Conservation (phyloP, 176 grass and related monocot genomes). For the Avena insularis region DNA sequence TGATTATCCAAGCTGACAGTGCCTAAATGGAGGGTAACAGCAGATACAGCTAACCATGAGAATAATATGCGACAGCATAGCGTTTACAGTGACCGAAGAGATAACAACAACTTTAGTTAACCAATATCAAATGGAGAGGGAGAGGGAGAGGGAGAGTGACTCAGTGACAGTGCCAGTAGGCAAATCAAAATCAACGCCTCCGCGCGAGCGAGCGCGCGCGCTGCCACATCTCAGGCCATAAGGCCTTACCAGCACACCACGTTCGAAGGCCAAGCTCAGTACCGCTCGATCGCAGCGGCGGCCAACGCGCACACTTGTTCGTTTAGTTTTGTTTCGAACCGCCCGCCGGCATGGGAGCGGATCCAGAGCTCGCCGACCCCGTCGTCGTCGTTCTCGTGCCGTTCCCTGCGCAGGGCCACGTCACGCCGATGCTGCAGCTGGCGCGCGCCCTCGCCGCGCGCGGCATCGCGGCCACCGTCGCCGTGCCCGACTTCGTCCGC, state of each 20-base stretch:
- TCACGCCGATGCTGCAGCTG: constrained; percentile 90
- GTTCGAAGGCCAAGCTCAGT: constrained; percentile 9
- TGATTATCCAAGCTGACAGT: constrained; percentile 1
- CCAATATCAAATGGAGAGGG: constrained; percentile 29
- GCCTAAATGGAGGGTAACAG: neutral
- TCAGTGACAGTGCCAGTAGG: neutral
- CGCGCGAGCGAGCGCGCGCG: constrained; percentile 1
- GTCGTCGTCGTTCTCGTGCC: constrained; percentile 64
- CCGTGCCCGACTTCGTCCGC: constrained; percentile 84
- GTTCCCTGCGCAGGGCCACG: constrained; percentile 91
- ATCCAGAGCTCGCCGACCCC: neutral
- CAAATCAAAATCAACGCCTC: too few relatives aligned
- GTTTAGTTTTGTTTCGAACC: neutral
- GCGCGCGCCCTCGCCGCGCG: constrained; percentile 56
- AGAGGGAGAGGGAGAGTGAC: neutral
- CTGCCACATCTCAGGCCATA: too few relatives aligned
- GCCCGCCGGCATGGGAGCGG: constrained; percentile 24
- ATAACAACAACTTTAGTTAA: neutral
- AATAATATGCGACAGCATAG: neutral
- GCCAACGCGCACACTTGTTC: neutral
- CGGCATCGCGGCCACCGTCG: constrained; percentile 62
- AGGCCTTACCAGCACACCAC: neutral
- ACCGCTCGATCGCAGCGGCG: neutral
- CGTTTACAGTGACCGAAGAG: constrained; percentile 47
- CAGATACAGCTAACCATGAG: neutral